phyloP scores from a whole-genome alignment of 2,329 filamentous ascomycete genomes.

The Trichoderma pleuroti region DNA sequence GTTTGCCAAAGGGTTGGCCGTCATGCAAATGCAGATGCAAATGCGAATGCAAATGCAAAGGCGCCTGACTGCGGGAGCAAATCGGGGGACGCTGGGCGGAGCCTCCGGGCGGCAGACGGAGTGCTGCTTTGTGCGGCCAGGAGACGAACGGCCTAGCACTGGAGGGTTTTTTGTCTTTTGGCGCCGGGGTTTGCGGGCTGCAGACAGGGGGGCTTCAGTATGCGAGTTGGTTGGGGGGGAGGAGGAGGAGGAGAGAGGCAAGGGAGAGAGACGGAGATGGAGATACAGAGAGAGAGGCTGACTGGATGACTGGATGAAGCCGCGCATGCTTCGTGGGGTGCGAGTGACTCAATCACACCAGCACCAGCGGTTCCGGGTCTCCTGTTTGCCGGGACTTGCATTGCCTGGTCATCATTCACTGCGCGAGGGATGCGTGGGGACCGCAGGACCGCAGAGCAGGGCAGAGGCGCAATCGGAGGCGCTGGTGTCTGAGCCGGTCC shows the following conservation, averaged over 20 bases:
- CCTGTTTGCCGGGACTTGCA: neutral
- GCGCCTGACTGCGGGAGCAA: conserved; percentile 19
- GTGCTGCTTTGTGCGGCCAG: neutral
- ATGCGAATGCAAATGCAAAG: conserved; percentile 7
- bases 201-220: neutral
- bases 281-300: neutral
- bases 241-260: neutral
- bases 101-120: conserved; percentile 7
- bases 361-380: neutral
- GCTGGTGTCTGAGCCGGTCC: neutral
- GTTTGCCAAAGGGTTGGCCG: too few relatives aligned
- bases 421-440: conserved; percentile 2
- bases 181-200: neutral
- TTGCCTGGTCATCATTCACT: conserved; percentile 14
- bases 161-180: neutral
- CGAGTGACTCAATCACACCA: conserved; percentile 3
- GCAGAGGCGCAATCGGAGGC: neutral
- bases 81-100: conserved; percentile 15
- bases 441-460: neutral
- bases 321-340: neutral
- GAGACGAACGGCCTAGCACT: too few relatives aligned
- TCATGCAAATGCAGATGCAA: conserved; percentile 15
- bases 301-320: neutral
- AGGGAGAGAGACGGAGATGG: neutral
- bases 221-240: neutral